Evolutionary conservation across 805 yeast species (phyloP), one percentile per base, ranked within the genome.

Genomic region (Yarrowia sp.): DNA sequence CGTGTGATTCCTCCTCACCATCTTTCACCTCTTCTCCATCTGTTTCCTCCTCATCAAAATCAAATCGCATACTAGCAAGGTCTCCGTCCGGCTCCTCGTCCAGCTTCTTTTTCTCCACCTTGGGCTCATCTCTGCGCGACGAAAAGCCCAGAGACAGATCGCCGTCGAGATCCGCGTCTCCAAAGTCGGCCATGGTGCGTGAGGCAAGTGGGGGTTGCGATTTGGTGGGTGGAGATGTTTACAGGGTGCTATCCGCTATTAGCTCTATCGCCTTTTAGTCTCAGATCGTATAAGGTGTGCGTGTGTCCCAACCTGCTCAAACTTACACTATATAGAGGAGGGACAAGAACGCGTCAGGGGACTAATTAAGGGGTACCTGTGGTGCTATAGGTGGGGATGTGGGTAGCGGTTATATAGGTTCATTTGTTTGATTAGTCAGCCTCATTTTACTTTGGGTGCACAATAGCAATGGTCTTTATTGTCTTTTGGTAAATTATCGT

Each of bases 1-100:
- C 65, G 7, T 42, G 19, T 1, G 45, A 45, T 36, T 59, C 32
- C 7, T 26, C 7, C 7, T 26, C 32, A 26, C 32, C 32, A 26
- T 26, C 32, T 26, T 3, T 26, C 4, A 3, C 32, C 7, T 10
- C 52, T 3, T 8, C 55, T 8, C 19, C 19, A 19, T 19, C 19
- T 19, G 19, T 19, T 19, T 36, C 48, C 22, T 49, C 56, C 9
- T 48, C 56, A n/a, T 63, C 67, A 38, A 56, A 15, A 26, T 63
- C 65, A 35, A 59, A 59, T 45, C 52, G 45, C 65, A 59, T 59
- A 8, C 65, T 59, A 42, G 65, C 65, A 32, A 59, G 65, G 65
- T 59, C 65, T 16, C 65, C 65, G n/a, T 59, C 65, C 2, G 52
- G 65, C 16, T 59, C 65, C 35, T 43, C 65, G 42, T 59, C 52